These are phyloP conservation scores for Canavalia gladiata DNA, from an alignment of 306 rosid genomes.

Conservation along the genomic window DNA sequence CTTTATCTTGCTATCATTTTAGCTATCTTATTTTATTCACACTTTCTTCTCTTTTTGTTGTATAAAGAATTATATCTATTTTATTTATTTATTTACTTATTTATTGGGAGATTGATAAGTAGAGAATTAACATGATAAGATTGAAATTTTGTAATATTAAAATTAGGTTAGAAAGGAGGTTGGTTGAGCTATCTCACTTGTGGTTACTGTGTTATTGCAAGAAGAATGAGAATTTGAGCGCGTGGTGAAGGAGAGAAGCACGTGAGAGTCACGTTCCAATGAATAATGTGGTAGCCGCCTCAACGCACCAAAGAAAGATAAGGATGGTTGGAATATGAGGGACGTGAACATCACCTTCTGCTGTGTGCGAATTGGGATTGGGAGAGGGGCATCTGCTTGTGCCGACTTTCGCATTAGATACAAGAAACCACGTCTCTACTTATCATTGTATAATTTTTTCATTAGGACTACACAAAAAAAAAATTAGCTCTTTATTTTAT, in stretches of 20 bases:
- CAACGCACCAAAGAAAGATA: slow-evolving; percentile 37
- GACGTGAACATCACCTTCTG: background rate
- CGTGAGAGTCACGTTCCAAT: slow-evolving; percentile 51
- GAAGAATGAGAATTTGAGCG: slow-evolving; percentile 12
- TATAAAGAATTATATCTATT: too few species aligned
- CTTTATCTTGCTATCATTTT: too few species aligned
- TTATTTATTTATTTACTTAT: too few species aligned
- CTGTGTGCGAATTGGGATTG: too few species aligned
- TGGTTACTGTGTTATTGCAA: background rate
- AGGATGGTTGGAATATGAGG: slow-evolving; percentile 1
- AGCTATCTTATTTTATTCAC: too few species aligned
- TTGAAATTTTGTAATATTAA: background rate
- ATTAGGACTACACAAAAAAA: too few species aligned
- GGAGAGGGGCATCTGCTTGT: too few species aligned
- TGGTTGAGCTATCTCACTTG: background rate
- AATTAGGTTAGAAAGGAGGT: background rate
- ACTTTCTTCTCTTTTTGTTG: too few species aligned
- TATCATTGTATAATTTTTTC: too few species aligned
- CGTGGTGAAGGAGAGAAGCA: background rate
- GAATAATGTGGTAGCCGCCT: slow-evolving; percentile 45
- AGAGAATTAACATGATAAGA: background rate
- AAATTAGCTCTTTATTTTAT: too few species aligned
- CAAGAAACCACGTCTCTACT: background rate
- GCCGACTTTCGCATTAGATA: too few species aligned
- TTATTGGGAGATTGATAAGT: too few species aligned